A percentile compares a stretch with the other conserved stretches of the same genome.
Evolutionary conservation across 352 stramenopile genomes (phyloP).

Genomic region (Phytophthora agathidicida): DNA sequence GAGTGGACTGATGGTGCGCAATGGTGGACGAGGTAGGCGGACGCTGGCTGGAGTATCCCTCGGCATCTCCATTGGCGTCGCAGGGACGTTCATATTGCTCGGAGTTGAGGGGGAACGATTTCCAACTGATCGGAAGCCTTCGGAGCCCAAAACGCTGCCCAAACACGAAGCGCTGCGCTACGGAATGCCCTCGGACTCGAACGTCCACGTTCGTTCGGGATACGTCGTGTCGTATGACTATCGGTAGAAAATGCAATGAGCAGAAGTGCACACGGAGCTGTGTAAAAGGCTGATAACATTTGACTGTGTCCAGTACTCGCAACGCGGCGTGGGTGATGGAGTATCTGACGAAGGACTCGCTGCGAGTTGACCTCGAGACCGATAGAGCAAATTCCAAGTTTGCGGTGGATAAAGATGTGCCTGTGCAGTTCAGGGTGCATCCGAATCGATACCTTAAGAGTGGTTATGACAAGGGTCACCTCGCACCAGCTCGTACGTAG

Average conservation of each 20-base stretch:
- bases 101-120: slow-evolving; percentile 31
- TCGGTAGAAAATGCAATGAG: slow-evolving; percentile 47
- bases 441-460: slow-evolving; percentile 89
- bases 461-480: slow-evolving; percentile 95
- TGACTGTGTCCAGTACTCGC: slow-evolving; percentile 50
- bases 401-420: slow-evolving; percentile 73
- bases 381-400: slow-evolving; percentile 90
- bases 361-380: slow-evolving; percentile 70
- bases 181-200: slow-evolving; percentile 65
- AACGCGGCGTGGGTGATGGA: slow-evolving; percentile 90
- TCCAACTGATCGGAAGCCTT: slow-evolving; percentile 13
- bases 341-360: slow-evolving; percentile 73
- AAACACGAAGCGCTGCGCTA: slow-evolving; percentile 80
- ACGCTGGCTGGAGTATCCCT: slow-evolving; percentile 52
- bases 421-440: slow-evolving; percentile 84
- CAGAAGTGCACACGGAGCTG: no score
- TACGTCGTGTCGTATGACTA: slow-evolving; percentile 90
- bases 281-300: not conserved
- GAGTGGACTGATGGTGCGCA: slow-evolving; percentile 11
- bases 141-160: slow-evolving; percentile 20
- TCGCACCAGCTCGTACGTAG: slow-evolving; percentile 85
- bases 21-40: slow-evolving; percentile 35
- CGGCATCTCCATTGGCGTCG: slow-evolving; percentile 58
- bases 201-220: slow-evolving; percentile 75
- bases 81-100: slow-evolving; percentile 49